A percentile compares a stretch with the other conserved stretches of the same genome.
Conservation (phyloP, 1,284 basidiomycete genomes). For the Amylostereum chailletii region DNA sequence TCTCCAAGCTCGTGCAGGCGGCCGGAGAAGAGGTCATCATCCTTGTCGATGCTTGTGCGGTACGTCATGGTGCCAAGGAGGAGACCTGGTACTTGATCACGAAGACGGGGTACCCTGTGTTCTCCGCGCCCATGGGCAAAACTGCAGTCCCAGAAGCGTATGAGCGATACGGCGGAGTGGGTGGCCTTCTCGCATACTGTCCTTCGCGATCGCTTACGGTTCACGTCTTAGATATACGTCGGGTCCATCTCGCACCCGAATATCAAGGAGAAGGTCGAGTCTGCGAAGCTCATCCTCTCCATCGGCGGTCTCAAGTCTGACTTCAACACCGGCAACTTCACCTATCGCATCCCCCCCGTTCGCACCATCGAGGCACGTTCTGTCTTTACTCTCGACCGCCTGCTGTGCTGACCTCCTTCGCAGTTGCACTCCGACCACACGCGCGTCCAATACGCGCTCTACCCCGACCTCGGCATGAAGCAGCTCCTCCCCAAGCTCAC, state of each 20-base stretch:
- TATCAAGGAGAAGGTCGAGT: constrained; percentile 74
- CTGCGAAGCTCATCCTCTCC: constrained; percentile 77
- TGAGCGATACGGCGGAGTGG: constrained; percentile 81
- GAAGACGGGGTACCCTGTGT: constrained; percentile 71
- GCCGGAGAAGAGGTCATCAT: constrained; percentile 65
- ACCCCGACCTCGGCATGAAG: constrained; percentile 65
- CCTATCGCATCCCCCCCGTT: constrained; percentile 56
- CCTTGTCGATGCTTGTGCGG: constrained; percentile 84
- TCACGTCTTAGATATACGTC: constrained; percentile 57
- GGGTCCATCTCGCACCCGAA: constrained; percentile 69
- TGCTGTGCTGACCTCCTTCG: constrained; percentile 6
- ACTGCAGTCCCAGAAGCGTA: constrained; percentile 73
- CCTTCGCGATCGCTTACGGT: not conserved
- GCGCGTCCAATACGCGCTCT: constrained; percentile 55
- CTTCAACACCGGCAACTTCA: constrained; percentile 87
- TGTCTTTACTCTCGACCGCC: not conserved
- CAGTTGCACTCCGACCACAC: constrained; percentile 82
- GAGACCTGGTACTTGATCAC: constrained; percentile 66
- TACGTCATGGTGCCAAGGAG: constrained; percentile 67
- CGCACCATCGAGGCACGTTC: constrained; percentile 53
- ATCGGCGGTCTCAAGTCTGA: constrained; percentile 79
- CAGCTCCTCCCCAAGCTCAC: constrained; percentile 62
- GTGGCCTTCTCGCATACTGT: constrained; percentile 19
- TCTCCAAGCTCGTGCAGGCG: constrained; percentile 53
- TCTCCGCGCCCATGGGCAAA: constrained; percentile 87